Base-by-base conservation (phyloP, 805 yeast genomes). In the Saturnispora zaruensis region DNA sequence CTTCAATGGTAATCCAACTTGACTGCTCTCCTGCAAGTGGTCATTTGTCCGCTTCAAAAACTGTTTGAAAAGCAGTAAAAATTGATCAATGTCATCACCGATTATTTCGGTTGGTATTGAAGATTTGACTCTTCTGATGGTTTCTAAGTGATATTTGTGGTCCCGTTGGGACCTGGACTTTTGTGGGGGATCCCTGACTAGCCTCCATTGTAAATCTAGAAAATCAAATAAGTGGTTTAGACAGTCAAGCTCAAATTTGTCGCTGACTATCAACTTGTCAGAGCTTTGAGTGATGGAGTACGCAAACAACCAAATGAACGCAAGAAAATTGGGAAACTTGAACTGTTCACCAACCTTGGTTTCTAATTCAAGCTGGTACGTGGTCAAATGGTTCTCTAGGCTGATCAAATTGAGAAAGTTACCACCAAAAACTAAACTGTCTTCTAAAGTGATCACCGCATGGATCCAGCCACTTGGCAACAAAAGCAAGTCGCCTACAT, bases 381-480 rank as follows among this genome's bases (percentile, higher is more conserved):
- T 75, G 44, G 69, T 69, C 36, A 87, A 60, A 60, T 89, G 95
- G 55, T 74, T 81, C 20, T 71, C 69, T 54, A 87, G 66, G 58
- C 82, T 82, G 49, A 77, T 66, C 38, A 79, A 61, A 0, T 95
- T 87, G 25, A 89, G 67, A 62, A 82, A 89, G 62, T 89, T 89
- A 0, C 97, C 97, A 2, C 96, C 96, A 49, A 89, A 77, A 3
- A 89, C 88, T 2, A 88, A 67, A 0, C 95, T 78, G 61, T 89
- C 96, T 14, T 69, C 67, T 0, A 95, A 91, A 0, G 96, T 88
- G 59, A 79, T 79, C 0, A 89, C 97, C 0, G 93, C 81, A 65
- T 89, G 96, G 45, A 89, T 88, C 95, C 96, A 89, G 0, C 96
- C 96, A 40, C 93, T 81, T 3, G 97, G 96, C 18, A 89, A 82